Evolutionary conservation across 1,139 yeast species (phyloP), one percentile per base, ranked within the genome.

Genomic region (Pneumocystis sp.): DNA sequence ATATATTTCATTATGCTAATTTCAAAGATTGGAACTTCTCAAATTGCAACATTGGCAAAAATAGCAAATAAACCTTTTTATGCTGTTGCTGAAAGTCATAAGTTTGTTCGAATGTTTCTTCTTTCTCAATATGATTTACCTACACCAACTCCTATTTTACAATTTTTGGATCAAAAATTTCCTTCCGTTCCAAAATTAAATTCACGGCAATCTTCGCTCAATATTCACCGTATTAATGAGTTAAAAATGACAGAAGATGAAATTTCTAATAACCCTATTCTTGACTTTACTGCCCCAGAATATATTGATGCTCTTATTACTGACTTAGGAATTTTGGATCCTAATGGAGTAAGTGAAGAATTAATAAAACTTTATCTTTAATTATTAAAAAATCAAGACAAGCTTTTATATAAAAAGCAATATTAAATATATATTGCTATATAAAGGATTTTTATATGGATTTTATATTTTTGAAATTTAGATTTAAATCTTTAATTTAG

Each of bases 291-390:
- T 0, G 96, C 97, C 15, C 97, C 93, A 74, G 95, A 91, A 71
- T 89, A 86, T 73, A 88, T 95, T 65, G 93, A 98, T 1, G 98
- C 97, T 4, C 81, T 95, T 71, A 89, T 95, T 68, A 93, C 98
- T 1, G 99, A 95, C 75, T 80, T 95, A 71, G 99, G 98, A 21
- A 97, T 93, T 0, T 80, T 95, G 72, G 93, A 98, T 8, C 97
- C 99, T 5, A 86, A 96, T 68, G 98, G 97, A 0, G 98, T 95
- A 57, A 87, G 96, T 42, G 98, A 95, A 76, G 99, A 95, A 76
- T 82, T 95, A 76, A 93, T 95, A 74, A 93, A 93, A 77, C 89
- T 95, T 82, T 95, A 57, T 59, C 61, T 25, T 39, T 59, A 39
- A 59, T 12, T 12, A 50, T 50, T 25, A 12, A 25, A 25, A 25